Conservation (phyloP, 169 alveolate species). For the Plasmodium berghei region DNA sequence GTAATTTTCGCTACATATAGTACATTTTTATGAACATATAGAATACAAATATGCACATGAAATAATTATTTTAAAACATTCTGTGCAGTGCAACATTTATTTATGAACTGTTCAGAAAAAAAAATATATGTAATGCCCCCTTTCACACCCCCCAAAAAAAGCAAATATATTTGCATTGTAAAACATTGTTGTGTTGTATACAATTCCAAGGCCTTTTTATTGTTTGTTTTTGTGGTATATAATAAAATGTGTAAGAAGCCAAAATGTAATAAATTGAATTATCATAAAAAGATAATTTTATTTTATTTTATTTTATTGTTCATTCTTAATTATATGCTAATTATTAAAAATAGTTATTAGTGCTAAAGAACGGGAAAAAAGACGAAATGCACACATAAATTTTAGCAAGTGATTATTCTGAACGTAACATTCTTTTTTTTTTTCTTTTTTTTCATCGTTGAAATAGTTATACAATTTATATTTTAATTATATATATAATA, state of each 20-base stretch:
- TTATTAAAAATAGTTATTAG: conserved; percentile 16
- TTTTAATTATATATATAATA: conserved; percentile 9
- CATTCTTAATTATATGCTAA: neutral
- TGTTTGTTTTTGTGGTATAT: neutral
- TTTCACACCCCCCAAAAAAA: neutral
- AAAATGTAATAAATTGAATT: conserved; percentile 16
- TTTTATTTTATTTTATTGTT: conserved; percentile 5
- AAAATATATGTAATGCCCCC: conserved; percentile 3
- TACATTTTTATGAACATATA: conserved; percentile 15
- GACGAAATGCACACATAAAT: conserved; percentile 33
- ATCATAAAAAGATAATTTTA: neutral
- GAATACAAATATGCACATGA: conserved; percentile 26
- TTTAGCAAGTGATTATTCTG: neutral
- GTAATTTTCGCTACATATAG: conserved; percentile 2
- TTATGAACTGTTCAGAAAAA: conserved; percentile 57
- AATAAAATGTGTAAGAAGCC: conserved; percentile 6
- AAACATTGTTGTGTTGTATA: conserved; percentile 13
- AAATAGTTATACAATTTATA: conserved; percentile 4
- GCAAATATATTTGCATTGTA: neutral
- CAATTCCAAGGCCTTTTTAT: neutral
- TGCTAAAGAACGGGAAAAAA: conserved; percentile 8
- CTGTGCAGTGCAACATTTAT: conserved; percentile 19
- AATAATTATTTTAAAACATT: conserved; percentile 25
- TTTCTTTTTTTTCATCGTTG: conserved; percentile 21
- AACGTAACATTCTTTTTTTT: conserved; percentile 1